A percentile compares a stretch with the other conserved stretches of the same genome.
These are phyloP conservation scores for Panicum miliaceum DNA, from an alignment of 176 grass and related monocot species.

Conservation along the genomic window DNA sequence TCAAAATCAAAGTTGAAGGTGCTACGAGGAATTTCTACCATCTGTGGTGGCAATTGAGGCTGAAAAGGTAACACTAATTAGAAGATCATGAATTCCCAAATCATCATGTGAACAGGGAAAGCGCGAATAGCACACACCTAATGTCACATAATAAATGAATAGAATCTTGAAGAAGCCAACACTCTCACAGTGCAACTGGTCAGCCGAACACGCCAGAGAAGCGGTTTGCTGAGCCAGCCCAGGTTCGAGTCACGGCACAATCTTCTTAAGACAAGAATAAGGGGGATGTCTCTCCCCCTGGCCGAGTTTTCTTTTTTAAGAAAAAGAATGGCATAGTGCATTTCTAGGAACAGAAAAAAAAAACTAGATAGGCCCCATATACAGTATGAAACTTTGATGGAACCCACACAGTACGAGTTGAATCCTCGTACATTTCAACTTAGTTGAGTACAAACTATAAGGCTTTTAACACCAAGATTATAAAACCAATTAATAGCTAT, in stretches of 20 bases:
- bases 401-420: background rate
- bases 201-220: too few species aligned
- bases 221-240: too few species aligned
- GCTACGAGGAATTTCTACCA: constrained; percentile 74
- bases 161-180: too few species aligned
- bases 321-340: background rate
- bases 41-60: constrained; percentile 77
- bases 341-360: constrained; percentile 26
- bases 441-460: background rate
- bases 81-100: constrained; percentile 2
- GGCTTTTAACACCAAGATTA: background rate
- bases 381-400: background rate
- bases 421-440: constrained; percentile 2
- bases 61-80: constrained; percentile 46
- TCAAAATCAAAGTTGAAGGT: constrained; percentile 94
- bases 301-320: too few species aligned
- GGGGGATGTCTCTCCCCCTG: too few species aligned
- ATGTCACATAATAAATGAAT: constrained; percentile 9
- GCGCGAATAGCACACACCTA: background rate
- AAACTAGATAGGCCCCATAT: background rate
- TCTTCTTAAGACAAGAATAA: too few species aligned
- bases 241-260: too few species aligned
- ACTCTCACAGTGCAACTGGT: too few species aligned
- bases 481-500: constrained; percentile 12
- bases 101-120: background rate